These are phyloP conservation scores for Parmelia sp. DNA, from an alignment of 495 filamentous ascomycete genomes.

Conservation along the genomic window DNA sequence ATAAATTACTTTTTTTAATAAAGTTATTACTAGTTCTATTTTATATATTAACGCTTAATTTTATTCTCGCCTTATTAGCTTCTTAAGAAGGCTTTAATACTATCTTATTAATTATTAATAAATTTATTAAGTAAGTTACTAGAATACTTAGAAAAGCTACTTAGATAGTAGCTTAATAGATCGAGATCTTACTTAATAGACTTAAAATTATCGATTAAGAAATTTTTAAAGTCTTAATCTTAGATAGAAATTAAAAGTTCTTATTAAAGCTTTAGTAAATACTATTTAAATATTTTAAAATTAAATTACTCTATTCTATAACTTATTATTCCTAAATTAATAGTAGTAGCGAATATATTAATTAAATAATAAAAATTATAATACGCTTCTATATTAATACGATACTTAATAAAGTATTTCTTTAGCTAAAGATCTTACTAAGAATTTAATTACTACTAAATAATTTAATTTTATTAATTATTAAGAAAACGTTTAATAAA, in stretches of 20 bases:
- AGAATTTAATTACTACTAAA: too few relatives aligned
- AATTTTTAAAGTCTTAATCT: neutral
- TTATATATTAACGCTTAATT: constrained; percentile 8
- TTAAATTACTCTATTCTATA: too few relatives aligned
- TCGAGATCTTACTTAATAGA: neutral
- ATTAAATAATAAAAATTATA: too few relatives aligned
- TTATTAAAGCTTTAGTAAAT: too few relatives aligned
- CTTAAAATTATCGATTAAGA: neutral
- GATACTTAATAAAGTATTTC: too few relatives aligned
- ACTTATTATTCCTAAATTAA: too few relatives aligned
- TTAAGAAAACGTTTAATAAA: neutral
- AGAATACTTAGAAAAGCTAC: neutral
- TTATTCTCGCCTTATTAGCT: constrained; percentile 2
- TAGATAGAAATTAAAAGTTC: neutral
- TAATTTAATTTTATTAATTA: too few relatives aligned
- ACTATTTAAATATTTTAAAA: too few relatives aligned
- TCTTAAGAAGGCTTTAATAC: neutral
- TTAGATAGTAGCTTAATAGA: too few relatives aligned
- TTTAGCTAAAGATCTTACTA: too few relatives aligned
- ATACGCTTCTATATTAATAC: too few relatives aligned
- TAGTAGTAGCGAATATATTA: too few relatives aligned
- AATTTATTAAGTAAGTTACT: neutral
- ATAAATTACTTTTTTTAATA: neutral
- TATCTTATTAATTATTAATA: neutral
- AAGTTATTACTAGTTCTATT: neutral